phyloP scores from a whole-genome alignment of 2,329 filamentous ascomycete species.

The Apiospora marii region DNA sequence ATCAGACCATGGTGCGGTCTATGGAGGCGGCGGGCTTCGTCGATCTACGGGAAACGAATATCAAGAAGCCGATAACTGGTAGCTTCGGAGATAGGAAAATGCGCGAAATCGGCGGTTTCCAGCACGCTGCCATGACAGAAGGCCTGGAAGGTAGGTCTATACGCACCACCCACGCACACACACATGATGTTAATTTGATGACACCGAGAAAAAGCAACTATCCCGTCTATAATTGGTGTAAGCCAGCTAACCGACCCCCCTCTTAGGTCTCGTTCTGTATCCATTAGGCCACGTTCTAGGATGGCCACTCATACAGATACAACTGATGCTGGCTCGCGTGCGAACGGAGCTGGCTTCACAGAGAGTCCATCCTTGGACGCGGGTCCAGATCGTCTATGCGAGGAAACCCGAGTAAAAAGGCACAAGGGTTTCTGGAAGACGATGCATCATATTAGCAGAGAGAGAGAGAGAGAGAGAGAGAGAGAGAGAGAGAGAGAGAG shows the following conservation, averaged over 20 bases:
- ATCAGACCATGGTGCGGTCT: not conserved
- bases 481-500: too few relatives aligned
- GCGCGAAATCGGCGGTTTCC: constrained; percentile 21
- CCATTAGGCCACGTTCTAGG: constrained; percentile 13
- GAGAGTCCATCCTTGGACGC: constrained; percentile 7
- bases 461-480: too few relatives aligned
- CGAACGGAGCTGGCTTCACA: constrained; percentile 17
- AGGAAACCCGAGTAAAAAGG: constrained; percentile 15
- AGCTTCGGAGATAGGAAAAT: constrained; percentile 12
- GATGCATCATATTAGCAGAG: not conserved
- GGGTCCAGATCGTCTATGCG: constrained; percentile 22
- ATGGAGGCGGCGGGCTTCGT: constrained; percentile 23
- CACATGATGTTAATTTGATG: not conserved
- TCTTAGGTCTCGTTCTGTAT: constrained; percentile 17
- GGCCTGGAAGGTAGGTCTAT: constrained; percentile 6
- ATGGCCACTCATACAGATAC: constrained; percentile 23
- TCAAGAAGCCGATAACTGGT: constrained; percentile 10
- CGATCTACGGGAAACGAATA: constrained; percentile 18
- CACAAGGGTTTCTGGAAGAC: not conserved
- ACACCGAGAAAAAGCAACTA: not conserved
- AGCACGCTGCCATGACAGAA: not conserved
- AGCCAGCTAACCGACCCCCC: not conserved
- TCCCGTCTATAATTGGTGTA: not conserved
- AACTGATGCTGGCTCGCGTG: constrained; percentile 21
- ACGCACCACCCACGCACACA: not conserved